These are phyloP conservation scores for Pythium aphanidermatum DNA, from an alignment of 352 stramenopile species.

Conservation along the genomic window DNA sequence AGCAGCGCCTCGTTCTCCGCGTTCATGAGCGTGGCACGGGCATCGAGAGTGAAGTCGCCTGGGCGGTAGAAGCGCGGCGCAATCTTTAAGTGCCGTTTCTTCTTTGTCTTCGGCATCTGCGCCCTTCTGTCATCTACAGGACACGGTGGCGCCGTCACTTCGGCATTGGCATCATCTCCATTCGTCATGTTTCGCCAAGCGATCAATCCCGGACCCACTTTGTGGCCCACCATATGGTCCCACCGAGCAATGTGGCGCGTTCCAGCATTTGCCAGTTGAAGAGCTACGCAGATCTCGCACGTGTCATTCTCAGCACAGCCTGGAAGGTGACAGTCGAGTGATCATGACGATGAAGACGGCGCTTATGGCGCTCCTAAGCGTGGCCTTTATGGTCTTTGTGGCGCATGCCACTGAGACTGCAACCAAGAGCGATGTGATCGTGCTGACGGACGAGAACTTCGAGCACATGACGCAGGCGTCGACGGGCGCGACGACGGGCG, in stretches of 20 bases:
- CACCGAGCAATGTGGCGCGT: no score
- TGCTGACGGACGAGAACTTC: conserved; percentile 70
- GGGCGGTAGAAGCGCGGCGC: conserved; percentile 35
- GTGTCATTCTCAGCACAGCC: no score
- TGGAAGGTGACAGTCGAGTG: no score
- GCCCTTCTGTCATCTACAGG: background rate
- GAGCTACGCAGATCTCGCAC: no score
- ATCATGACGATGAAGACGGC: conserved; percentile 2
- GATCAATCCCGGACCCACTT: no score
- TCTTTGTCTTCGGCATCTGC: conserved; percentile 15
- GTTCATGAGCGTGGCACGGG: background rate
- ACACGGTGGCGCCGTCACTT: background rate
- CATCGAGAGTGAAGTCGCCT: background rate
- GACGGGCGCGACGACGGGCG: conserved; percentile 87
- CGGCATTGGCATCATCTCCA: no score
- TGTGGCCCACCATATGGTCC: no score
- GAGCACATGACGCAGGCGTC: conserved; percentile 88
- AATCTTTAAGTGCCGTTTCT: conserved; percentile 28
- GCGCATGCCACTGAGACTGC: background rate
- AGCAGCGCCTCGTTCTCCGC: conserved; percentile 33
- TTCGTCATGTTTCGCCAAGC: no score
- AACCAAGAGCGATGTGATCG: conserved; percentile 44
- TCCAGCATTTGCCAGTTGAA: no score
- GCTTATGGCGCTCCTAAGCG: conserved; percentile 1
- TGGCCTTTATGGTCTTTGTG: background rate